Evolutionary conservation across 225 moss, liverwort and hornwort species (phyloP).

Genomic region (Straminergon stramineum): DNA sequence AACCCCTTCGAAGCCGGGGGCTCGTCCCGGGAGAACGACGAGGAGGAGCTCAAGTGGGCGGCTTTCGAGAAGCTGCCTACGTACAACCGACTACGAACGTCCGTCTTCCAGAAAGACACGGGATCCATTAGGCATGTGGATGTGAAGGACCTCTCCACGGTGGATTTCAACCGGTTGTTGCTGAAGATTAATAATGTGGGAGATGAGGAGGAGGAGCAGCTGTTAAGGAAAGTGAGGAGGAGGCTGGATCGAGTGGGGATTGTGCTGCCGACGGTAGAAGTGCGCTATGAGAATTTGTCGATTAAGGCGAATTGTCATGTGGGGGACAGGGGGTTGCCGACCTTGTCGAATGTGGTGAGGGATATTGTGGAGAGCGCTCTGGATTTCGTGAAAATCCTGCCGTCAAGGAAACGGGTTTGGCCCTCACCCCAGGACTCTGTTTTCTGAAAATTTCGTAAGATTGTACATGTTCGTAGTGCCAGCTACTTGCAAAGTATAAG

Average conservation of each 20-base stretch:
- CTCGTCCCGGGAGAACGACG: slow-evolving; percentile 14
- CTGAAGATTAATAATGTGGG: slow-evolving; percentile 14
- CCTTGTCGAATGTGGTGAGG: slow-evolving; percentile 46
- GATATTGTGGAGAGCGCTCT: slow-evolving; percentile 39
- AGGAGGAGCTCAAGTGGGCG: slow-evolving; percentile 42
- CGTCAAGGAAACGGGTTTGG: slow-evolving; percentile 5
- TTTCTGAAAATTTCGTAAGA: background rate
- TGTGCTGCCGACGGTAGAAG: slow-evolving; percentile 56
- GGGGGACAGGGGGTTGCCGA: slow-evolving; percentile 52
- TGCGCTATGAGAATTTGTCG: slow-evolving; percentile 48
- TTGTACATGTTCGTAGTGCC: background rate
- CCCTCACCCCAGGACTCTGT: background rate
- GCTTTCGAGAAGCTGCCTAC: slow-evolving; percentile 56
- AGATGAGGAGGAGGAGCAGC: slow-evolving; percentile 45
- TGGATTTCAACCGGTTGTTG: slow-evolving; percentile 25
- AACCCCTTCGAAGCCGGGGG: slow-evolving; percentile 26
- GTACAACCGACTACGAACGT: slow-evolving; percentile 39
- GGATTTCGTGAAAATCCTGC: slow-evolving; percentile 1
- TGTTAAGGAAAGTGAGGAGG: slow-evolving; percentile 38
- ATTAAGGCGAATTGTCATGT: slow-evolving; percentile 52
- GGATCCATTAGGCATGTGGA: slow-evolving; percentile 26
- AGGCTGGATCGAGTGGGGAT: slow-evolving; percentile 46
- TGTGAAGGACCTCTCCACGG: slow-evolving; percentile 15
- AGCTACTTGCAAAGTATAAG: background rate
- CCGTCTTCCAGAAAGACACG: slow-evolving; percentile 46